Conservation (phyloP, 805 yeast genomes). For the Kodamaea sagamina region DNA sequence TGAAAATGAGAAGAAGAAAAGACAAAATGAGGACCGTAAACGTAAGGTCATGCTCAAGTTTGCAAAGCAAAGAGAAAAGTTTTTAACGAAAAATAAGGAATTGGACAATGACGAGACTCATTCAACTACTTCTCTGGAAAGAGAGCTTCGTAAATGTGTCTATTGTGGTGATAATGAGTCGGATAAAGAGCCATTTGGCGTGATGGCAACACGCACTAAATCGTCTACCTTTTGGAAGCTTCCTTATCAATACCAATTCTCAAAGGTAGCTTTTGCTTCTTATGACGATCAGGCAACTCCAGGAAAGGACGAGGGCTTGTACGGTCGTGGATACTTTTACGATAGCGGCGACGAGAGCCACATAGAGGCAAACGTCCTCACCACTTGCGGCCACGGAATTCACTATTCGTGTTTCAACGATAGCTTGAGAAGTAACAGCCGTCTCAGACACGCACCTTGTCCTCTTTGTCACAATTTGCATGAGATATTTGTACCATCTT, state of each 20-base stretch:
- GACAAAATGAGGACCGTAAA: slow-evolving; percentile 63
- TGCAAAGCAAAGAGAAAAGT: slow-evolving; percentile 52
- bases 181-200: slow-evolving; percentile 52
- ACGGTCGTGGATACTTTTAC: slow-evolving; percentile 22
- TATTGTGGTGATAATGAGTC: slow-evolving; percentile 27
- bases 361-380: slow-evolving; percentile 27
- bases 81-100: slow-evolving; percentile 42
- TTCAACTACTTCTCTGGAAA: slow-evolving; percentile 9
- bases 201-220: slow-evolving; percentile 52
- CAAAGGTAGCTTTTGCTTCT: slow-evolving; percentile 24
- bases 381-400: slow-evolving; percentile 56
- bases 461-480: slow-evolving; percentile 52
- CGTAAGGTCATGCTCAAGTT: slow-evolving; percentile 62
- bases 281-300: slow-evolving; percentile 26
- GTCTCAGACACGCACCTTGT: slow-evolving; percentile 38
- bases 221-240: slow-evolving; percentile 54
- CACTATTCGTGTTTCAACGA: slow-evolving; percentile 46
- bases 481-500: slow-evolving; percentile 49
- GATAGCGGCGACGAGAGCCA: slow-evolving; percentile 23
- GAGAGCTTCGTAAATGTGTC: slow-evolving; percentile 21
- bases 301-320: slow-evolving; percentile 16
- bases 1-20: slow-evolving; percentile 54
- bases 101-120: slow-evolving; percentile 13
- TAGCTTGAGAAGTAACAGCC: slow-evolving; percentile 21
- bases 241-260: slow-evolving; percentile 26